phyloP scores from a whole-genome alignment of 2,329 filamentous ascomycete species.

The Penicillium crustosum region DNA sequence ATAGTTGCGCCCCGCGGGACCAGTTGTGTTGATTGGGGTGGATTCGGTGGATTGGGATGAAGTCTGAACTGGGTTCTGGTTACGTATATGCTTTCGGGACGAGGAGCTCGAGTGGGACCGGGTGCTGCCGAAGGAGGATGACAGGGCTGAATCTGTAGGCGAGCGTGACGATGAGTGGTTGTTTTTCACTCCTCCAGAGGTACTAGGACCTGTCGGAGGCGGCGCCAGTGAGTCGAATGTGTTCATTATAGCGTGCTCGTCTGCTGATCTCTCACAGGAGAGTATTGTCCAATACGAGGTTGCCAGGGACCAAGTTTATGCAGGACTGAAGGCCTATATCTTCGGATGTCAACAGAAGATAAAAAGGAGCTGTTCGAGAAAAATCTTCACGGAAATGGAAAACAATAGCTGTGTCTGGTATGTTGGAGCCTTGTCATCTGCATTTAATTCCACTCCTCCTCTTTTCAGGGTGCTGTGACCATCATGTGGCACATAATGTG shows the following conservation, averaged over 20 bases:
- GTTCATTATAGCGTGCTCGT: slow-evolving; percentile 40
- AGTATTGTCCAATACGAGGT: slow-evolving; percentile 17
- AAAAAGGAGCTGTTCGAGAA: neutral
- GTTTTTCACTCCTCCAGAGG: slow-evolving; percentile 14
- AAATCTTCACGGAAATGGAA: neutral
- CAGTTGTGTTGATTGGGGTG: slow-evolving; percentile 33
- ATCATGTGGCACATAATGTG: slow-evolving; percentile 10
- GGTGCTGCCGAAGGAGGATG: slow-evolving; percentile 23
- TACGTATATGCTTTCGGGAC: slow-evolving; percentile 19
- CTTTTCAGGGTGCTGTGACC: slow-evolving; percentile 1
- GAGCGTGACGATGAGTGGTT: slow-evolving; percentile 22
- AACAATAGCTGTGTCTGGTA: slow-evolving; percentile 18
- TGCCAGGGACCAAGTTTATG: slow-evolving; percentile 8
- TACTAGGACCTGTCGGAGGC: slow-evolving; percentile 19
- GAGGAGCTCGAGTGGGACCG: slow-evolving; percentile 27
- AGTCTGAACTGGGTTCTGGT: slow-evolving; percentile 16
- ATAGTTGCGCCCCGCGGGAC: slow-evolving; percentile 31
- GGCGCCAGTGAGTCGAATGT: slow-evolving; percentile 29
- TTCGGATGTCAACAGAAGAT: neutral
- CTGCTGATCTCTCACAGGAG: slow-evolving; percentile 11
- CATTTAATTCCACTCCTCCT: neutral
- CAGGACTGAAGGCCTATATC: slow-evolving; percentile 8
- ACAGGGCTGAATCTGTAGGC: slow-evolving; percentile 25
- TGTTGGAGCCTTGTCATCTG: neutral
- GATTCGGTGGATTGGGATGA: slow-evolving; percentile 26